phyloP scores from a whole-genome alignment of 2,329 filamentous ascomycete genomes.

The Microdochium nivale region DNA sequence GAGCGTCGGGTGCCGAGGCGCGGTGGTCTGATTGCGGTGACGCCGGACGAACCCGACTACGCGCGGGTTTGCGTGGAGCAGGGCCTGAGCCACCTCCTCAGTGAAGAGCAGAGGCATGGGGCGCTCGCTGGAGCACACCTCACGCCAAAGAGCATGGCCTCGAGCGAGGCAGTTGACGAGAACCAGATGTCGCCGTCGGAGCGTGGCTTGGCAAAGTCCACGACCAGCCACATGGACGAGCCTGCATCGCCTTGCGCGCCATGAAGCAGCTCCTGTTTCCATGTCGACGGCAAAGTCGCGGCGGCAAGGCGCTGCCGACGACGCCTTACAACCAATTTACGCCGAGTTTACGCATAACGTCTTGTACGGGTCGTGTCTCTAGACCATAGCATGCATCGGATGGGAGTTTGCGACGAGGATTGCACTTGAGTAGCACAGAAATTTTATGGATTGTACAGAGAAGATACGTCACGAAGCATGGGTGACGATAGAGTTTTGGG shows the following conservation, averaged over 20 bases:
- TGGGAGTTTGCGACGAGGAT: not conserved
- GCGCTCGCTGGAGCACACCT: conserved; percentile 38
- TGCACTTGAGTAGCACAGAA: not conserved
- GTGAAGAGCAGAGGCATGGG: conserved; percentile 32
- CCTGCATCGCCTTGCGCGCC: not conserved
- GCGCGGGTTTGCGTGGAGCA: conserved; percentile 45
- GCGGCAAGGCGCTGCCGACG: too few relatives aligned
- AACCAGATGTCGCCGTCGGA: not conserved
- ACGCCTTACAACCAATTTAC: not conserved
- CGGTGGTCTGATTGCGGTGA: conserved; percentile 40
- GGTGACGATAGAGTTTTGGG: not conserved
- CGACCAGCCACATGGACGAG: not conserved
- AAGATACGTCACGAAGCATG: too few relatives aligned
- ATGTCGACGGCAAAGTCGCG: not conserved
- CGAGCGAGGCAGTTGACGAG: conserved; percentile 12
- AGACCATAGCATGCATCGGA: not conserved
- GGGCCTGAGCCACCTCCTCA: conserved; percentile 45
- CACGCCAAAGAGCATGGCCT: conserved; percentile 32
- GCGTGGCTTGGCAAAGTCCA: not conserved
- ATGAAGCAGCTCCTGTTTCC: not conserved
- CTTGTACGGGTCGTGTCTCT: not conserved
- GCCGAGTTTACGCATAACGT: not conserved
- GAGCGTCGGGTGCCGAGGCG: conserved; percentile 47
- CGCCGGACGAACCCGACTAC: conserved; percentile 49
- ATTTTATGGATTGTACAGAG: not conserved